A percentile compares a stretch with the other conserved stretches of the same genome.
These are phyloP conservation scores for Neoscytalidium dimidiatum DNA, from an alignment of 2,329 filamentous ascomycete genomes.

Conservation along the genomic window DNA sequence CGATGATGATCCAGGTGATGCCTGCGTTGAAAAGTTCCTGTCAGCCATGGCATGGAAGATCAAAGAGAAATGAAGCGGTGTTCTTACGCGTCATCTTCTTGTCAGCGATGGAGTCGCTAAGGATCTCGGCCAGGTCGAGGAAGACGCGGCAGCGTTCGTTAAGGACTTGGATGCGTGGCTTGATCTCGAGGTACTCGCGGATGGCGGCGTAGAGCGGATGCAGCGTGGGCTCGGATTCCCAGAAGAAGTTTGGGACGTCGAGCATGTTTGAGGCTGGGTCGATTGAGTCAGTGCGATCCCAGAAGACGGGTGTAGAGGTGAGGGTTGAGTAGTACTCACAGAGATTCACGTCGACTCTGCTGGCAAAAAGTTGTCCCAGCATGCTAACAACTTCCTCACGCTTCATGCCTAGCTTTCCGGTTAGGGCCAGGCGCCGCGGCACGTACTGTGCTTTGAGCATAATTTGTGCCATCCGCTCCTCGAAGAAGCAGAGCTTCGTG, in stretches of 20 bases:
- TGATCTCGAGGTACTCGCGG: conserved; percentile 96
- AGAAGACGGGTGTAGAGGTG: not conserved
- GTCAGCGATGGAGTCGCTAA: conserved; percentile 89
- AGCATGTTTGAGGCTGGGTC: conserved; percentile 84
- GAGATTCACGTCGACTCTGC: conserved; percentile 93
- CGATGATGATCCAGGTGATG: conserved; percentile 98
- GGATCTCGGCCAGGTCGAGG: conserved; percentile 90
- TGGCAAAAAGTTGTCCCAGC: conserved; percentile 86
- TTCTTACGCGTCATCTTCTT: conserved; percentile 80
- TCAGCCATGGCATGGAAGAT: no score
- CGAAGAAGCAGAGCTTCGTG: conserved; percentile 93
- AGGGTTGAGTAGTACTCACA: conserved; percentile 79
- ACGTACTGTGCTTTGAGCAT: conserved; percentile 93
- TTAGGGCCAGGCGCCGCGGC: conserved; percentile 83
- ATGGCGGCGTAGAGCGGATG: conserved; percentile 93
- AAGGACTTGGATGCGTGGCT: conserved; percentile 90
- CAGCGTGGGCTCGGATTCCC: conserved; percentile 93
- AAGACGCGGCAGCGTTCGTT: conserved; percentile 97
- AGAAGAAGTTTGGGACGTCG: conserved; percentile 96
- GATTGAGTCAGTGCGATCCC: not conserved
- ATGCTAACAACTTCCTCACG: conserved; percentile 91
- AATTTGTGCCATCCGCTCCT: conserved; percentile 91
- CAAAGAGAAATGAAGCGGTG: no score
- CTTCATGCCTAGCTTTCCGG: conserved; percentile 88
- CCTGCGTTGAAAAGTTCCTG: conserved; percentile 33